Base-by-base conservation (phyloP, 2,329 filamentous ascomycete genomes). In the Curvularia hawaiiensis region DNA sequence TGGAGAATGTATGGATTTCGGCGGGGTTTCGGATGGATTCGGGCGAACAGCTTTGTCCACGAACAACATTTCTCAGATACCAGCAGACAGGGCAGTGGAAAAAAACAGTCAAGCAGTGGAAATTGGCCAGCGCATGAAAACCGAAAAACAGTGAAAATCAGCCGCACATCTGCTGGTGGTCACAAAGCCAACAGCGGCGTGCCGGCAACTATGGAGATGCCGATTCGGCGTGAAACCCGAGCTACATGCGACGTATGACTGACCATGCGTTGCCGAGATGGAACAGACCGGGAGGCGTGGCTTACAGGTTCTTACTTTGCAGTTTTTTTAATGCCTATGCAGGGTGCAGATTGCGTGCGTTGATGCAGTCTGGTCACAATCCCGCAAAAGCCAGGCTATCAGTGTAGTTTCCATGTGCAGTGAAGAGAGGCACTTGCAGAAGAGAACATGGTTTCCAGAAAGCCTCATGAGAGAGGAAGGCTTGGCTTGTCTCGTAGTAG, bases 171-270 rank as follows among this genome's bases (percentile, higher is more conserved):
- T 31, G 45, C 20, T 28, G 6, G 16, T 48, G n/a, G 39, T 24
- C 22, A 16, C n/a, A 41, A 22, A 46, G 51, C 31, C 30, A 53
- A 44, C 50, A 49, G 54, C 50, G 38, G 38, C 48, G 41, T 64
- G 26, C 3, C 66, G 67, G 65, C 66, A 68, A 54, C 51, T 59
- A 52, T 43, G 55, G 39, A 61, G 65, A 71, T 69, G 67, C 68
- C 68, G 68, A 56, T 63, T 54, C 67, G 65, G 67, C 68, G 52
- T 31, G 50, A 50, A 52, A 58, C 50, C 63, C 62, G 62, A 63
- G 56, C 24, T 62, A 55, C 49, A 50, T 46, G 65, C 66, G 62
- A 60, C 58, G 45, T 51, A 56, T 59, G 60, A 54, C 38, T 63
- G 41, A 35, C 22, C 33, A 30, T n/a, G 47, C 35, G 22, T 30